Percentiles rank a stretch among this genome's conserved stretches.
Conservation (phyloP, 208 protist genomes). For the Lotmaria passim region DNA sequence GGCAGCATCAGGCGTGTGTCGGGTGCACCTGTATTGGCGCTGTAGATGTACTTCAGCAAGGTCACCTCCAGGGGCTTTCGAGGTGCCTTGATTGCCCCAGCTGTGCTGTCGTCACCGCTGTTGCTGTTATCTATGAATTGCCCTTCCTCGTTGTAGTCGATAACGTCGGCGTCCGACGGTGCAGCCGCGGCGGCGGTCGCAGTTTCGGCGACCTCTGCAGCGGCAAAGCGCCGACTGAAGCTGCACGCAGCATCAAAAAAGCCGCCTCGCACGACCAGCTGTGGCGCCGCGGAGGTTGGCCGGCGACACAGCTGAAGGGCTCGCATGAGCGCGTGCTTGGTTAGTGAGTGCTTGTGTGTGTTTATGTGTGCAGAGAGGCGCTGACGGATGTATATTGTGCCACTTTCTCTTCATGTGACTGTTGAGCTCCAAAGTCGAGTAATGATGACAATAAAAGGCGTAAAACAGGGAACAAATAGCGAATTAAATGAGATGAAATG, state of each 20-base stretch:
- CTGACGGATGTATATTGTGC: background rate
- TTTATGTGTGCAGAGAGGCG: background rate
- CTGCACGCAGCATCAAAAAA: background rate
- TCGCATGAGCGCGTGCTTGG: background rate
- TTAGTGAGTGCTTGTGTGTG: background rate
- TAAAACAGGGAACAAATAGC: background rate
- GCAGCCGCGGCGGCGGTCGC: too few relatives aligned
- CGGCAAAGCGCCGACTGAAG: background rate
- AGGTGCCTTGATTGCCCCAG: background rate
- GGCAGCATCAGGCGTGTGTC: slow-evolving; percentile 8
- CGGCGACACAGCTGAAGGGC: background rate
- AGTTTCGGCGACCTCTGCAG: background rate
- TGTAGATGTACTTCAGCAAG: slow-evolving; percentile 27
- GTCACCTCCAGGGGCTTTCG: background rate
- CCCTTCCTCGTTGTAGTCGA: background rate
- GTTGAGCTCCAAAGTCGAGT: too few relatives aligned
- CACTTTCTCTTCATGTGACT: too few relatives aligned
- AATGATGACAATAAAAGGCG: background rate
- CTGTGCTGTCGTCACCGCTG: background rate
- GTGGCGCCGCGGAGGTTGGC: background rate
- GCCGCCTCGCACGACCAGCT: background rate
- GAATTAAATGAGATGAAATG: too few relatives aligned
- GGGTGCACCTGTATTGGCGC: background rate
- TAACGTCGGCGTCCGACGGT: too few relatives aligned
- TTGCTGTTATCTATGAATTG: background rate